phyloP scores from a whole-genome alignment of 2,329 filamentous ascomycete genomes.

The Epichloe sp. region DNA sequence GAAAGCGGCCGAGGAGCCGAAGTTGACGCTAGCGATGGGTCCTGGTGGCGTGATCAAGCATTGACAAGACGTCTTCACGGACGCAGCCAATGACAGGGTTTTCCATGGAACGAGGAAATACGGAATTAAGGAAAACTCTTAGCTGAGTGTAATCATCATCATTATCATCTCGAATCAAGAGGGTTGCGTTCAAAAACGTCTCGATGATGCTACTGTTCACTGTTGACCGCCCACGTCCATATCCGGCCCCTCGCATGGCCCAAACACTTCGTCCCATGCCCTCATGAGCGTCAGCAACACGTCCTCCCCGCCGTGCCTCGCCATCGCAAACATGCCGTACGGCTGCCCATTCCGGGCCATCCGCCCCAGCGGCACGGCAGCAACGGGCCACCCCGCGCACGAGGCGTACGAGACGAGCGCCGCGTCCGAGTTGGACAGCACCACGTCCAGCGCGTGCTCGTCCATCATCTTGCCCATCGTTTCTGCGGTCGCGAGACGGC shows the following conservation, averaged over 20 bases:
- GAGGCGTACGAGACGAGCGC: neutral
- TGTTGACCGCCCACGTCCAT: no score
- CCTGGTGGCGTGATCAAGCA: constrained; percentile 8
- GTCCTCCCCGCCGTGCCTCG: neutral
- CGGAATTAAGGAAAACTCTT: no score
- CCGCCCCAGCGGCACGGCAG: neutral
- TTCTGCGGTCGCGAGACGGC: neutral
- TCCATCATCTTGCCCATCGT: neutral
- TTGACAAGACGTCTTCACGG: no score
- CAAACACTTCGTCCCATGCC: neutral
- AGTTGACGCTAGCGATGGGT: neutral
- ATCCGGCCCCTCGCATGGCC: neutral
- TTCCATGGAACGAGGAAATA: no score
- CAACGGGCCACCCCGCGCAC: neutral
- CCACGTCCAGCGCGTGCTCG: neutral
- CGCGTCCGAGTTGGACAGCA: neutral
- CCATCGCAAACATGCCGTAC: constrained; percentile 2
- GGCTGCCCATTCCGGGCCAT: neutral
- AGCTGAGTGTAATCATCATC: no score
- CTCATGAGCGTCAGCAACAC: constrained; percentile 1
- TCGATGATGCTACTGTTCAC: no score
- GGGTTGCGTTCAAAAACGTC: no score
- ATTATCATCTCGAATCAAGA: no score
- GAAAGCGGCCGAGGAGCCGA: neutral
- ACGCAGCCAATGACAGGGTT: no score